Conservation (phyloP, 2,329 filamentous ascomycete genomes). For the Tolypocladium ophioglossoides region DNA sequence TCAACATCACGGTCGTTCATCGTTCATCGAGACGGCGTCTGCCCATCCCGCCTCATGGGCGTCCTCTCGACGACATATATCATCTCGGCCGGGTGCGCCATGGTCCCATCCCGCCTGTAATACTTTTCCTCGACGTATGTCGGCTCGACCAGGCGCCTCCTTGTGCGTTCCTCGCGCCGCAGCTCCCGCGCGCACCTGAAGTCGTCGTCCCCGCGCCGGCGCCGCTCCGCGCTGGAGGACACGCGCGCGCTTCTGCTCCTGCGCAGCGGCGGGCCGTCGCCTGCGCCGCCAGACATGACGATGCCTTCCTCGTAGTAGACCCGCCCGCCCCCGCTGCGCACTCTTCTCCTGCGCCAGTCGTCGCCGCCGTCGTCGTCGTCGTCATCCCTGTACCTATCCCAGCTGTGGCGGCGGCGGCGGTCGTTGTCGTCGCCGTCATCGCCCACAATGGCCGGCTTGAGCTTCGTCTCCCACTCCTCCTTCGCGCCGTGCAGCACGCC, state of each 20-base stretch:
- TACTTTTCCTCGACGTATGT: conserved; percentile 9
- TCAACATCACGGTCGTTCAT: background rate
- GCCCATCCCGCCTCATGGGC: background rate
- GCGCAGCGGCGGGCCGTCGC: background rate
- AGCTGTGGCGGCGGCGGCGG: background rate
- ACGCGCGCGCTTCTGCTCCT: conserved; percentile 4
- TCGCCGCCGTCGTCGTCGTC: conserved; percentile 5
- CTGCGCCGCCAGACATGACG: background rate
- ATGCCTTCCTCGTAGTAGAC: background rate
- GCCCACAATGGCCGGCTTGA: background rate
- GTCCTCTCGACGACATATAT: conserved; percentile 1
- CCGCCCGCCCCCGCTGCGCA: background rate
- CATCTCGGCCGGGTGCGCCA: conserved; percentile 2
- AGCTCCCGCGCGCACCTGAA: background rate
- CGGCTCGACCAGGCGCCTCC: background rate
- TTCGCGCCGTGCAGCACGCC: conserved; percentile 15
- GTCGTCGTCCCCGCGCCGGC: conserved; percentile 3
- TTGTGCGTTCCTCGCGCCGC: conserved; percentile 8
- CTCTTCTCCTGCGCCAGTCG: background rate
- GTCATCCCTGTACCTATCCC: background rate
- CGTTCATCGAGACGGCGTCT: background rate
- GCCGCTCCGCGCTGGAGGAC: conserved; percentile 7
- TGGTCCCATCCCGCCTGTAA: conserved; percentile 9
- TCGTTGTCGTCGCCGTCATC: background rate
- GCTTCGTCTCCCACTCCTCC: conserved; percentile 16